Evolutionary conservation across 768 basidiomycete species (phyloP).

Genomic region (Pisolithus marmoratus): DNA sequence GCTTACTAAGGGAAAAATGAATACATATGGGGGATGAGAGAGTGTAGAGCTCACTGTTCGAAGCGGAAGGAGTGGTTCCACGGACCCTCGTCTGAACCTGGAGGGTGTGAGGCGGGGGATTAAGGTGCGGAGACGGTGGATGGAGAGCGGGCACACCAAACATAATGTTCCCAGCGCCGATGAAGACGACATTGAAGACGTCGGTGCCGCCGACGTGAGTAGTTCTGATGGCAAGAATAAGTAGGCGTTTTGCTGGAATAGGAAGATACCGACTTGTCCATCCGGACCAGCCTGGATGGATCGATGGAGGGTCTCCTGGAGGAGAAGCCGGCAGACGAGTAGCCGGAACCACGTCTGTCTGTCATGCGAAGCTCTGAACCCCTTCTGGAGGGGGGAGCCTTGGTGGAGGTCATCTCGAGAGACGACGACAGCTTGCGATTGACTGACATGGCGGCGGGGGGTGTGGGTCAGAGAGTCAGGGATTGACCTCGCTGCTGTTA

Average conservation of each 20-base stretch:
- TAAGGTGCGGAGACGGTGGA: not conserved
- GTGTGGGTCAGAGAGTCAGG: conserved; percentile 9
- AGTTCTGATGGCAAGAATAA: conserved; percentile 29
- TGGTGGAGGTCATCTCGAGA: conserved; percentile 29
- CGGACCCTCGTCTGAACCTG: conserved; percentile 83
- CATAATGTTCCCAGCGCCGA: conserved; percentile 98
- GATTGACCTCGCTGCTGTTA: not conserved
- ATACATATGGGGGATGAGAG: too few relatives aligned
- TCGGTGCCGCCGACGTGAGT: conserved; percentile 53
- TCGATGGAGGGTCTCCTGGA: conserved; percentile 74
- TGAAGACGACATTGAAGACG: conserved; percentile 89
- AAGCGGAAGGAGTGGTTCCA: conserved; percentile 93
- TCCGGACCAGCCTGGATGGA: conserved; percentile 67
- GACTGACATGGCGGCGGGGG: conserved; percentile 7
- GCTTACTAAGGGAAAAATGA: conserved; percentile 53
- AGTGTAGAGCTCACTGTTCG: conserved; percentile 66
- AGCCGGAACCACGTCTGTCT: conserved; percentile 46
- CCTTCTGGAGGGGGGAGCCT: conserved; percentile 35
- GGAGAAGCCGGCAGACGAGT: conserved; percentile 32
- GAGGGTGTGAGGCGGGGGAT: conserved; percentile 5
- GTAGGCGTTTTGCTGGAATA: conserved; percentile 4
- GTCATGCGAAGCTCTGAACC: conserved; percentile 38
- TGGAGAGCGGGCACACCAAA: conserved; percentile 55
- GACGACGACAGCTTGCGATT: conserved; percentile 22
- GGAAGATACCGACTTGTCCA: conserved; percentile 58